Conservation (phyloP, 148 eudicot species). For the Dysphania ambrosioides region DNA sequence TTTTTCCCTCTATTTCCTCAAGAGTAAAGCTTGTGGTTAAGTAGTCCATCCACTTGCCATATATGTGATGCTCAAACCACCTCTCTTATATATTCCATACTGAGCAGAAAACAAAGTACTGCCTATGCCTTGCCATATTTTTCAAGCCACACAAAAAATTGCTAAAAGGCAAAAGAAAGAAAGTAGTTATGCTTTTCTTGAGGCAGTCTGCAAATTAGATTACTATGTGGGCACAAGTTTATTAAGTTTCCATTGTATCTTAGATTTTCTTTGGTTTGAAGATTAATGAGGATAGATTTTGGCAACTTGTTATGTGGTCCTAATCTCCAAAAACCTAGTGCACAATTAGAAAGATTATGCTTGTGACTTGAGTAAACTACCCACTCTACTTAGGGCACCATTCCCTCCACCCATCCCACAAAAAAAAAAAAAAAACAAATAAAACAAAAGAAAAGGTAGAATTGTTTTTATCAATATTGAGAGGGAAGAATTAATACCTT, state of each 20-base stretch:
- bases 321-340: not conserved
- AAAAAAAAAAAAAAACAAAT: too few relatives aligned
- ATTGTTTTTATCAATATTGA: not conserved
- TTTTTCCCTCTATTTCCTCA: conserved; percentile 7
- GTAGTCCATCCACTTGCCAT: conserved; percentile 8
- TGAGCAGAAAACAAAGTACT: not conserved
- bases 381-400: not conserved
- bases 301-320: not conserved
- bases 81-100: conserved; percentile 2
- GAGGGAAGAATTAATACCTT: too few relatives aligned
- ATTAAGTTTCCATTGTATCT: conserved; percentile 14
- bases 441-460: too few relatives aligned
- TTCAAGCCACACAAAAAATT: conserved; percentile 22
- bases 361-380: not conserved
- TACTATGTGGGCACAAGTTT: conserved; percentile 8
- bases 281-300: not conserved
- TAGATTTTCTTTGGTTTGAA: not conserved
- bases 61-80: conserved; percentile 24
- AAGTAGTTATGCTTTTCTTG: conserved; percentile 19
- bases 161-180: not conserved
- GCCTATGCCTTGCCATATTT: not conserved
- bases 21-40: conserved; percentile 11
- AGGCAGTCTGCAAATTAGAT: not conserved
- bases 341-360: not conserved
- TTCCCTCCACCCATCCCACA: not conserved